Base-by-base conservation (phyloP, 1,284 basidiomycete species). In the Cryptococcus floricola region DNA sequence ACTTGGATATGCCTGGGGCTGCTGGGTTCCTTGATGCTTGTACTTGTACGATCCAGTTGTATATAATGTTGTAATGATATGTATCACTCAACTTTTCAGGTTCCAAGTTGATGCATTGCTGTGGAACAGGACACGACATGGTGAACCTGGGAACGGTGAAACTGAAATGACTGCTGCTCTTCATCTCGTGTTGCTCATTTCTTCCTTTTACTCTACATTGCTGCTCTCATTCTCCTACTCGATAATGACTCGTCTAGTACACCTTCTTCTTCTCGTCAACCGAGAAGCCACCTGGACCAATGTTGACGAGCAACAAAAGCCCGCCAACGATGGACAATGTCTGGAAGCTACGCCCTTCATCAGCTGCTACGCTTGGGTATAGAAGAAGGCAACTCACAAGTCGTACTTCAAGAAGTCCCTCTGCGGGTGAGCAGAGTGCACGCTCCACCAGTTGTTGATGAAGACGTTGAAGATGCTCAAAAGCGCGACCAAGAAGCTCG, bases 201-300 rank as follows among this genome's bases (percentile, higher is more conserved):
- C 42, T 12, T 44, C 25, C 19, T 44, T 8, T 25, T 25, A 18
- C n/a, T 44, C 42, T 2, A 19, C 42, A 19, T n/a, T 25, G 42
- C 42, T 18, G 6, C 7, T 10, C 7, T 34, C 31, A 13, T 42
- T 28, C 39, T 14, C 23, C 25, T 45, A 27, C 18, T 25, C 8
- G 4, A 3, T 34, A 34, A 8, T 10, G 6, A 8, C 31, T 34
- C 31, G 31, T n/a, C 39, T 19, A 37, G 48, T 62, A 57, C 13
- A 85, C 92, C 84, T 97, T 98, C 84, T 98, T 98, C 84, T 98
- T 97, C 82, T 98, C 94, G 80, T 98, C 96, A 58, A 98, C 89
- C 8, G 95, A 98, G 63, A 98, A 82, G 63, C 95, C 95, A 58
- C 94, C 91, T 50, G 96, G 93, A 67, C 96, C 96, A 84, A 97